phyloP scores from a whole-genome alignment of 495 filamentous ascomycete species.

The Talaromyces borbonicus region DNA sequence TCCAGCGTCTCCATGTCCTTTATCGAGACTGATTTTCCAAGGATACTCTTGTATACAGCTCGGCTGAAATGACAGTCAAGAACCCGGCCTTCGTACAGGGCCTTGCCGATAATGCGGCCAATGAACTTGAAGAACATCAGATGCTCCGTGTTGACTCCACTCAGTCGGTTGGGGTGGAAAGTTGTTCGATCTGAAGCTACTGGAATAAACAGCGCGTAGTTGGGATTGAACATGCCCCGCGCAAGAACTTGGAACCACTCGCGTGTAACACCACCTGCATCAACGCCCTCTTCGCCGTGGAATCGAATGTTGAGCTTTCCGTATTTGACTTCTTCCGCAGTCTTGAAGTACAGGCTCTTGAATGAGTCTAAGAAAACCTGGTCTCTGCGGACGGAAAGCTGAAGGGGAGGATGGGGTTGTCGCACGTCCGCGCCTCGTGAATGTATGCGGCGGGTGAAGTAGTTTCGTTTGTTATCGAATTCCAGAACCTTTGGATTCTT shows the following conservation, averaged over 20 bases:
- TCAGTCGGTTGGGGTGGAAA: conserved; percentile 94
- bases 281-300: conserved; percentile 94
- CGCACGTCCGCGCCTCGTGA: conserved; percentile 55
- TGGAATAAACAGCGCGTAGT: conserved; percentile 91
- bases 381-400: conserved; percentile 83
- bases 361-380: conserved; percentile 98
- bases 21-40: conserved; percentile 87
- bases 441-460: conserved; percentile 91
- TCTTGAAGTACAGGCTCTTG: conserved; percentile 92
- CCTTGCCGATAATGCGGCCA: conserved; percentile 96
- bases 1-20: conserved; percentile 99
- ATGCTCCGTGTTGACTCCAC: conserved; percentile 90
- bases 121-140: conserved; percentile 99
- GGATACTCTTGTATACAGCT: conserved; percentile 94
- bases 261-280: conserved; percentile 93
- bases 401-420: conserved; percentile 64
- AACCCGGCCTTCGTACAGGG: conserved; percentile 89
- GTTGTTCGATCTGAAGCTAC: conserved; percentile 98
- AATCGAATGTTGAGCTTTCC: conserved; percentile 97
- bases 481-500: conserved; percentile 98
- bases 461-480: conserved; percentile 99
- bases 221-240: conserved; percentile 97
- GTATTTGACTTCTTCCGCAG: conserved; percentile 90
- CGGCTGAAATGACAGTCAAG: conserved; percentile 98
- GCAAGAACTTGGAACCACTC: conserved; percentile 99